Percentiles rank a stretch among this genome's conserved stretches.
Evolutionary conservation across 1,284 basidiomycete species (phyloP).

Genomic region (Moesziomyces aphidis): DNA sequence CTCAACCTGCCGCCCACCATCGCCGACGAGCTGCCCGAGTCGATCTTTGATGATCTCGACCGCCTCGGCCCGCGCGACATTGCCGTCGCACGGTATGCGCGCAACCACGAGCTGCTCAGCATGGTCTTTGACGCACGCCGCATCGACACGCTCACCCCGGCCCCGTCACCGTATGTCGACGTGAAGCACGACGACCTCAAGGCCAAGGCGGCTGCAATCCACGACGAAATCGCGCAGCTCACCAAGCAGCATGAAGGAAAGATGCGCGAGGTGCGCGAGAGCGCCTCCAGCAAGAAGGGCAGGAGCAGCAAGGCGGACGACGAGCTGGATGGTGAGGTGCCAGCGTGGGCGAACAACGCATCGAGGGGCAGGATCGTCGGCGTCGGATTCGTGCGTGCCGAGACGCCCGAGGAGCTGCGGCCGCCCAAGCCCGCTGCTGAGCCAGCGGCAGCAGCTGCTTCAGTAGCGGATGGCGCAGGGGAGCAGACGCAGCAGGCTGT

Average conservation of each 20-base stretch:
- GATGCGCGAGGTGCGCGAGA: slow-evolving; percentile 21
- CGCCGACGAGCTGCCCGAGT: slow-evolving; percentile 47
- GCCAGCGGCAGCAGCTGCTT: neutral
- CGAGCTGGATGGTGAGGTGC: slow-evolving; percentile 17
- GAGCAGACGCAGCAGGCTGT: slow-evolving; percentile 6
- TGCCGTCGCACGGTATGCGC: slow-evolving; percentile 60
- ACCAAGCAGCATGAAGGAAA: slow-evolving; percentile 22
- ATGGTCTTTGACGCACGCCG: slow-evolving; percentile 61
- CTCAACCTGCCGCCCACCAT: slow-evolving; percentile 46
- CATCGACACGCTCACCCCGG: slow-evolving; percentile 55
- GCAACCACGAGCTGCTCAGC: slow-evolving; percentile 63
- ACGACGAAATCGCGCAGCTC: slow-evolving; percentile 27
- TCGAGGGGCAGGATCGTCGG: slow-evolving; percentile 53
- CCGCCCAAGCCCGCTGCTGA: slow-evolving; percentile 18
- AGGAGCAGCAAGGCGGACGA: slow-evolving; percentile 1
- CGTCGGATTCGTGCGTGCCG: slow-evolving; percentile 52
- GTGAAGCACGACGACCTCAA: slow-evolving; percentile 41
- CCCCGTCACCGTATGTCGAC: slow-evolving; percentile 54
- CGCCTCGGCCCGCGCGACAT: slow-evolving; percentile 58
- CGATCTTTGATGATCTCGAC: slow-evolving; percentile 62
- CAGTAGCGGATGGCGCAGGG: slow-evolving; percentile 9
- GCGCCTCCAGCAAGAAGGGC: slow-evolving; percentile 1
- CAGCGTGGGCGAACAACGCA: slow-evolving; percentile 39
- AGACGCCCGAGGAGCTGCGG: slow-evolving; percentile 46
- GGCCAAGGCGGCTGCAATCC: slow-evolving; percentile 23